phyloP scores from a whole-genome alignment of 1,139 yeast genomes.

The Geotrichum restrictum region DNA sequence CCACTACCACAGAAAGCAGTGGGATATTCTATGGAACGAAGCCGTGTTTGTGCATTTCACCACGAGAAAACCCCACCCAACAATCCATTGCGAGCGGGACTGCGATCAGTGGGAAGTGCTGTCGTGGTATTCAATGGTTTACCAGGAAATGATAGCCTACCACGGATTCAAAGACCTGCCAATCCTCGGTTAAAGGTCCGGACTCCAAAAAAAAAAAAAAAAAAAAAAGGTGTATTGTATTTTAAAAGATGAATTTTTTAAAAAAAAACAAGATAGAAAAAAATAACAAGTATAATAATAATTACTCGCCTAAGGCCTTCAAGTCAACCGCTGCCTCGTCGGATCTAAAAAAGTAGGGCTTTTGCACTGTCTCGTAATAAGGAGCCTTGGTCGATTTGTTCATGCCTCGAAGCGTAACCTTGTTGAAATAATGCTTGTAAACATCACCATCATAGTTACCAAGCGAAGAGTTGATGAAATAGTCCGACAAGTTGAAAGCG shows the following conservation, averaged over 20 bases:
- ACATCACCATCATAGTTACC: constrained; percentile 85
- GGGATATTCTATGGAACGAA: constrained; percentile 30
- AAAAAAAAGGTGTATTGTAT: no score
- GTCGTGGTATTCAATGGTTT: constrained; percentile 26
- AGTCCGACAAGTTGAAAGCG: constrained; percentile 81
- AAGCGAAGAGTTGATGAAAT: constrained; percentile 77
- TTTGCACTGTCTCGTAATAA: constrained; percentile 40
- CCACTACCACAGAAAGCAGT: constrained; percentile 23
- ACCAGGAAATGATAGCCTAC: constrained; percentile 28
- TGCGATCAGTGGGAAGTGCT: constrained; percentile 27
- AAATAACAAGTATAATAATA: neutral
- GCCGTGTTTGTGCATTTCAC: constrained; percentile 30
- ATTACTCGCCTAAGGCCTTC: constrained; percentile 12
- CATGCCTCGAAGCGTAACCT: constrained; percentile 39
- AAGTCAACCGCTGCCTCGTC: constrained; percentile 28
- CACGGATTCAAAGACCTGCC: constrained; percentile 27
- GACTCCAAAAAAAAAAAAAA: no score
- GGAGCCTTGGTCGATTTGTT: constrained; percentile 36
- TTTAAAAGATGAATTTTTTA: no score
- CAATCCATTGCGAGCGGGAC: constrained; percentile 15
- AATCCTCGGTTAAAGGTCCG: constrained; percentile 22
- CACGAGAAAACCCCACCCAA: constrained; percentile 16
- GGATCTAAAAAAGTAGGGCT: constrained; percentile 43
- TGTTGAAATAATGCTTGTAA: constrained; percentile 63
- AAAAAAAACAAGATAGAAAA: no score